Evolutionary conservation across 2,329 filamentous ascomycete species (phyloP), one percentile per base, ranked within the genome.

Genomic region (Aspergillus sp.): DNA sequence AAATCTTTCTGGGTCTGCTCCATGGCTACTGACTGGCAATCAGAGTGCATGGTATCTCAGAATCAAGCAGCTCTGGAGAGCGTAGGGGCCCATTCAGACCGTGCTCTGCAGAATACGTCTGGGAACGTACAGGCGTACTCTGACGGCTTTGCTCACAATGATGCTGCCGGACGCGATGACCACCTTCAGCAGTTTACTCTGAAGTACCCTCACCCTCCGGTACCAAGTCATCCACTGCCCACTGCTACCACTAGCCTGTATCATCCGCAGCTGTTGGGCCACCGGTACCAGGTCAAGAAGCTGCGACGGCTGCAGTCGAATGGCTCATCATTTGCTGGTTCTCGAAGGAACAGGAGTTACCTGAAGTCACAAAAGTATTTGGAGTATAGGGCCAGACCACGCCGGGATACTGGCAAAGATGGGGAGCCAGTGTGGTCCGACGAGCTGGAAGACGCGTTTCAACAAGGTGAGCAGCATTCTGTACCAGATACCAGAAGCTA

Each of bases 371-470:
- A 78, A 31, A 80, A 80, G 64, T 82, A 82, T 65, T 66, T 78
- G 50, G 74, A 78, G 62, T 82, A 82, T 64, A 71, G 79, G 50
- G 71, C 73, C 59, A 75, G 79, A 31, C 79, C 79, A 65, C 74
- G 77, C 54, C 74, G 77, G 50, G 76, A 80, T 60, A 77, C 76
- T 61, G 78, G 76, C 30, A 77, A 79, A 61, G 77, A 80, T 69
- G 76, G 75, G 9, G 78, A 79, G 60, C 72, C 76, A 25, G 77
- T 80, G 23, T 82, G 80, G 80, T 77, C 79, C 25, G 79, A 81
- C 66, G 71, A 75, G 58, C 69, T 81, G 53, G 80, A 82, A 64
- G 77, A 80, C 68, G 79, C 80, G 41, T 82, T 82, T 65, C 79
- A 81, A 65, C 76, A 81, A 68, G 80, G 80, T 81, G 66, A 71